Evolutionary conservation across 2,329 filamentous ascomycete genomes (phyloP), one percentile per base, ranked within the genome.

Genomic region (Biscogniauxia mediterranea): DNA sequence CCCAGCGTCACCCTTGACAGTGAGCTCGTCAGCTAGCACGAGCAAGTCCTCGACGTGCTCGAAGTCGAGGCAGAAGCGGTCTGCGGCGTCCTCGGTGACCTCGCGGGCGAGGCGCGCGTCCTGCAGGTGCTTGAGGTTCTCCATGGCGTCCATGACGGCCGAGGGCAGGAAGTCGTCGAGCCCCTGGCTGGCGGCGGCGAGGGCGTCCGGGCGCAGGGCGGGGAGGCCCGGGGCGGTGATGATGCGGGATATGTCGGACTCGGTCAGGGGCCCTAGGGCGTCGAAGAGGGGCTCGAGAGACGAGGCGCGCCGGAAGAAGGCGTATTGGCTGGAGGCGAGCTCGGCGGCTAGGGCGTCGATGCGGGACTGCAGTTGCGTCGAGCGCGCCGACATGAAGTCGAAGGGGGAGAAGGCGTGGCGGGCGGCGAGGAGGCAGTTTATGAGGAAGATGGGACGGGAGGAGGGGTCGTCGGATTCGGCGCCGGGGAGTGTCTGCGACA

Each of bases 161-260:
- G 92, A 96, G 0, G 95, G 93, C 23, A 99, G 80, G 77, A 98
- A 99, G 63, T 92, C 88, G 71, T 99, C 95, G 6, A 99, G 81
- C 50, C 83, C 84, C 69, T 93, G 91, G 69, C 91, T 91, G 1
- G 89, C 87, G 55, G 81, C 78, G 1, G 83, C 77, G n/a, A 98
- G 80, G 0, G 82, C 76, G 5, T 82, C 77, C 0, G 85, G 82
- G 61, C 88, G 83, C 70, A 92, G 85, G 3, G 82, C 76, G 0
- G 82, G 79, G 1, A 89, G 79, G 0, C 72, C 71, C 1, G 79
- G 73, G 23, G 92, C 81, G 13, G 82, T 82, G 52, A 81, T 79
- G 4, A 91, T 74, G 55, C 86, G 81, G 15, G 81, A 71, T 28
- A 78, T 72, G 51, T 76, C 73, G 49, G 73, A 67, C 60, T 64